These are phyloP conservation scores for Tulasnella sp. DNA, from an alignment of 768 basidiomycete genomes.

Conservation along the genomic window DNA sequence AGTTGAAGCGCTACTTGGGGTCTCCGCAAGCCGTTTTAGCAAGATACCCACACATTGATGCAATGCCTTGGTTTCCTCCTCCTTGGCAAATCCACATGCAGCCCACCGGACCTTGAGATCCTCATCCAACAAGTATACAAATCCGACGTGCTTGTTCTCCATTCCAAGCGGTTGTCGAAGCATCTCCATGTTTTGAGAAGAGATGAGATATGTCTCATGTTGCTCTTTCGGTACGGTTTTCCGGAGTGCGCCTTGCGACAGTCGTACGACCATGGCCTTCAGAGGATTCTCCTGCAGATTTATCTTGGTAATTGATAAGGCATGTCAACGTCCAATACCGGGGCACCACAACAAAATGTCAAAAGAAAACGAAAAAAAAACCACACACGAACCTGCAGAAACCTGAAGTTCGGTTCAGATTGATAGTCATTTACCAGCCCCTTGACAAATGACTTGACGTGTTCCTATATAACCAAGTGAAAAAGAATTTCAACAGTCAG, in stretches of 20 bases:
- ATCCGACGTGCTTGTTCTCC: constrained; percentile 81
- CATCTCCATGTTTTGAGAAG: constrained; percentile 75
- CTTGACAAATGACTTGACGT: constrained; percentile 56
- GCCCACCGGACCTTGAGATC: constrained; percentile 83
- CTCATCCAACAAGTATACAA: constrained; percentile 82
- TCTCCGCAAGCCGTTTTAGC: constrained; percentile 33
- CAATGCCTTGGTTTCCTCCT: constrained; percentile 56
- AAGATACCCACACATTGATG: constrained; percentile 58
- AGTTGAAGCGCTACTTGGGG: no score
- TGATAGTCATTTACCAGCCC: constrained; percentile 41
- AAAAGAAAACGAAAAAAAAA: not conserved
- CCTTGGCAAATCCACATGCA: constrained; percentile 70
- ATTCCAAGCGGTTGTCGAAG: constrained; percentile 74
- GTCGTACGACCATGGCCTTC: constrained; percentile 76
- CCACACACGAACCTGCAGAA: constrained; percentile 34
- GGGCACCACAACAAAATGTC: not conserved
- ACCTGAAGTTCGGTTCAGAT: constrained; percentile 50
- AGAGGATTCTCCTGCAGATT: constrained; percentile 91
- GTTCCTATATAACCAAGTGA: constrained; percentile 39
- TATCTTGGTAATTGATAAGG: constrained; percentile 34
- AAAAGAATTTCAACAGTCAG: not conserved
- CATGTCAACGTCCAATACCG: not conserved
- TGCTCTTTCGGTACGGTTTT: constrained; percentile 46
- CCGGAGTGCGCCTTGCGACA: constrained; percentile 69
- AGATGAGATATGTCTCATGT: constrained; percentile 64